Evolutionary conservation across 2,329 filamentous ascomycete genomes (phyloP).

Genomic region (Bipolaris cookei): DNA sequence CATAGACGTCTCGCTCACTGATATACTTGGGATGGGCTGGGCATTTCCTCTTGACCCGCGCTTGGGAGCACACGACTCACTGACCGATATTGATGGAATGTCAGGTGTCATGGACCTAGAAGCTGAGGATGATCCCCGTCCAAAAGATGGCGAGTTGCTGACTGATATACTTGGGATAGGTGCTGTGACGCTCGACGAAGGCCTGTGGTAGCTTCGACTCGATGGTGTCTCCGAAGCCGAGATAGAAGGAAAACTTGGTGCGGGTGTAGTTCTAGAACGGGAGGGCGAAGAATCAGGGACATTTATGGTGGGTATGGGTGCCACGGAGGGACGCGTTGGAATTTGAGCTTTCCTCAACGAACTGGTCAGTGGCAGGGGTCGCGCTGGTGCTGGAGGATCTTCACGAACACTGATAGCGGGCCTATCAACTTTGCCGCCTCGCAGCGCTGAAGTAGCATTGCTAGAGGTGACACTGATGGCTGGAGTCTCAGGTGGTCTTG

Average conservation of each 20-base stretch:
- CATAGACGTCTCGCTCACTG: constrained; percentile 28
- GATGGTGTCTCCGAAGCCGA: constrained; percentile 35
- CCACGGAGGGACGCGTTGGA: constrained; percentile 26
- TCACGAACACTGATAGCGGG: constrained; percentile 38
- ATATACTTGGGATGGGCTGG: constrained; percentile 34
- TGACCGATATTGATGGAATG: constrained; percentile 41
- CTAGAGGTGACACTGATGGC: constrained; percentile 38
- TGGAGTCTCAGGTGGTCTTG: constrained; percentile 34
- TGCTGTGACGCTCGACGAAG: constrained; percentile 27
- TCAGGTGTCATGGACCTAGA: constrained; percentile 27
- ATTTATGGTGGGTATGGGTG: constrained; percentile 56
- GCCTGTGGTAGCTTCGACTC: constrained; percentile 24
- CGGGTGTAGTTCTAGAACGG: constrained; percentile 35
- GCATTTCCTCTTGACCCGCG: constrained; percentile 18
- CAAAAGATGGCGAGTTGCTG: constrained; percentile 22
- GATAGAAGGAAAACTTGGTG: constrained; percentile 25
- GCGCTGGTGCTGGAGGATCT: constrained; percentile 35
- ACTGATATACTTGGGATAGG: constrained; percentile 37
- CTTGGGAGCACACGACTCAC: constrained; percentile 12
- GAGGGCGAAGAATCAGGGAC: constrained; percentile 52
- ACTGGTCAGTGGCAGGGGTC: constrained; percentile 33
- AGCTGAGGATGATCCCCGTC: constrained; percentile 14
- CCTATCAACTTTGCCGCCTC: constrained; percentile 26
- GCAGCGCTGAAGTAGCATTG: constrained; percentile 26
- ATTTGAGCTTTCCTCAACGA: constrained; percentile 40